Percentiles rank a stretch among this genome's conserved stretches.
Evolutionary conservation across 176 grass and related monocot genomes (phyloP).

Genomic region (Zea luxurians): DNA sequence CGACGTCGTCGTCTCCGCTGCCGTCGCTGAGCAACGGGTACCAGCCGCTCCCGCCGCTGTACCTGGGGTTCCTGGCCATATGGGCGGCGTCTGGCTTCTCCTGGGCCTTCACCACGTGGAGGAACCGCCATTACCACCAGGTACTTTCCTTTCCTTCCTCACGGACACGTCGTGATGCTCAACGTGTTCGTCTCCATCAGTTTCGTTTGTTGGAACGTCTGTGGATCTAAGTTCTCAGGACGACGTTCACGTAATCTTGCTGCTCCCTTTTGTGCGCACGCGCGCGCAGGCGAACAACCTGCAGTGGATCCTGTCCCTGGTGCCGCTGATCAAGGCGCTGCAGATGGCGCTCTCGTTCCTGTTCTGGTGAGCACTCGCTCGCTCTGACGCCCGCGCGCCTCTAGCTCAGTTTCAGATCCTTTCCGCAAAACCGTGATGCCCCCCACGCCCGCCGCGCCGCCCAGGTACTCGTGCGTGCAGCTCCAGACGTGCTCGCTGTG

Average conservation of each 20-base stretch:
- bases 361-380: slow-evolving; percentile 68
- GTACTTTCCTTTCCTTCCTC: no score
- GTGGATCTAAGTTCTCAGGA: no score
- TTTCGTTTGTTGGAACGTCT: no score
- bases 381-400: neutral
- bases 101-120: slow-evolving; percentile 85
- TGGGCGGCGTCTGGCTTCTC: slow-evolving; percentile 80
- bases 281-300: slow-evolving; percentile 62
- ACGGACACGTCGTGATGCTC: no score
- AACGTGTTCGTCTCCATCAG: no score
- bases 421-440: no score
- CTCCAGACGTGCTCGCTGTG: slow-evolving; percentile 85
- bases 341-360: slow-evolving; percentile 88
- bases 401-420: neutral
- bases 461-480: slow-evolving; percentile 90
- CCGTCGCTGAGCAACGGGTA: slow-evolving; percentile 64
- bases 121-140: slow-evolving; percentile 59
- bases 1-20: slow-evolving; percentile 13
- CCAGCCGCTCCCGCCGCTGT: slow-evolving; percentile 75
- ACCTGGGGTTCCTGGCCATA: slow-evolving; percentile 81
- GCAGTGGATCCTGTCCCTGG: slow-evolving; percentile 84
- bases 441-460: no score
- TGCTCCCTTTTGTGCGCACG: neutral
- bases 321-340: slow-evolving; percentile 74
- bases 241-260: neutral